phyloP scores from a whole-genome alignment of 352 stramenopile species.

The Paralagenidium karlingii region DNA sequence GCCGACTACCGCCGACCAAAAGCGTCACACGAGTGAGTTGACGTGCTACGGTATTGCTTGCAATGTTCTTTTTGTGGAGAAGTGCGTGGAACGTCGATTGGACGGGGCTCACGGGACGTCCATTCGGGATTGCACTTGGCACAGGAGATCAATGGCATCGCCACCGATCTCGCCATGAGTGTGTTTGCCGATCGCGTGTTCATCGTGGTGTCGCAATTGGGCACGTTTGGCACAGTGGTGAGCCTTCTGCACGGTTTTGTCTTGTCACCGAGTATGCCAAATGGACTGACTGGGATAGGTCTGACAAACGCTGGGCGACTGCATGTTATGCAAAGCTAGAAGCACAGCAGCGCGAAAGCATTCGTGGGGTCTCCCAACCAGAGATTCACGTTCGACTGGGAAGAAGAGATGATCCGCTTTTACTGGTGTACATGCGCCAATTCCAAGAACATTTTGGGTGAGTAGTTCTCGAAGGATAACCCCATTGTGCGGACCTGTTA shows the following conservation, averaged over 20 bases:
- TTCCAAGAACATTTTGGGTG: constrained; percentile 81
- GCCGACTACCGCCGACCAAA: too few species aligned
- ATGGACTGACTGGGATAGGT: neutral
- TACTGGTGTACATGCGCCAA: constrained; percentile 73
- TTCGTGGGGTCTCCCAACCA: constrained; percentile 63
- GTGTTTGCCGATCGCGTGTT: constrained; percentile 77
- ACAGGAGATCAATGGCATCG: constrained; percentile 61
- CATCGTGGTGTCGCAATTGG: constrained; percentile 67
- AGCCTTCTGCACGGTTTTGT: neutral
- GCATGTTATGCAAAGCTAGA: constrained; percentile 37
- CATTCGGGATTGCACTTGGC: neutral
- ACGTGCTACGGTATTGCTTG: too few species aligned
- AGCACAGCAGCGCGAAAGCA: constrained; percentile 55
- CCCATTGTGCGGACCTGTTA: neutral
- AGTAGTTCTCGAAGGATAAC: constrained; percentile 1
- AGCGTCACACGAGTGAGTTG: too few species aligned
- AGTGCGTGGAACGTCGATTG: too few species aligned
- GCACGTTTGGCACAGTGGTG: constrained; percentile 73
- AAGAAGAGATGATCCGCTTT: constrained; percentile 60
- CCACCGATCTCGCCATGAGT: constrained; percentile 57
- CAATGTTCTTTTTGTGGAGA: too few species aligned
- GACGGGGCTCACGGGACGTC: too few species aligned
- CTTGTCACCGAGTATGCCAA: neutral
- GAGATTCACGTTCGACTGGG: constrained; percentile 70
- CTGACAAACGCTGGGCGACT: too few species aligned